phyloP scores from a whole-genome alignment of 805 yeast genomes.

The Lachancea quebecensis region DNA sequence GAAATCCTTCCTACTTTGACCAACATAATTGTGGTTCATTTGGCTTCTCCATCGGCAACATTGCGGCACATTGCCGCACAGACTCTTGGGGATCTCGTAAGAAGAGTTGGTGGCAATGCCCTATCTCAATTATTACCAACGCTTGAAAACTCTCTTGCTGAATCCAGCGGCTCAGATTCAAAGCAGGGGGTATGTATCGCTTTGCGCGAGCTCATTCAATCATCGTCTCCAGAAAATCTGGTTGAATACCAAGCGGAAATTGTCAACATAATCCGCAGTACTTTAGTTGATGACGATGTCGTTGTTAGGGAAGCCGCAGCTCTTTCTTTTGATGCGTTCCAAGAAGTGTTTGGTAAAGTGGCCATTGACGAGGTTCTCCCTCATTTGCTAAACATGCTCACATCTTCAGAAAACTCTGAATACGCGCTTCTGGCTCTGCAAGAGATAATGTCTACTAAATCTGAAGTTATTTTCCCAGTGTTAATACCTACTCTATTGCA shows the following conservation, averaged over 20 bases:
- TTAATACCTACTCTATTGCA: conserved; percentile 76
- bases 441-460: conserved; percentile 85
- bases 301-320: conserved; percentile 89
- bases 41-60: conserved; percentile 74
- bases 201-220: conserved; percentile 71
- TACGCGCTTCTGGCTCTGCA: conserved; percentile 80
- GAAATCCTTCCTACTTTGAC: conserved; percentile 85
- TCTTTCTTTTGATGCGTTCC: conserved; percentile 79
- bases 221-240: conserved; percentile 58
- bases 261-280: conserved; percentile 67
- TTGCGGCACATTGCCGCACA: conserved; percentile 87
- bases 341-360: conserved; percentile 69
- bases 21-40: conserved; percentile 66
- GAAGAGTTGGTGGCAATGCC: conserved; percentile 87
- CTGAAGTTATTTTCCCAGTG: conserved; percentile 90
- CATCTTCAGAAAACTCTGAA: conserved; percentile 50
- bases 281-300: conserved; percentile 67
- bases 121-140: conserved; percentile 81
- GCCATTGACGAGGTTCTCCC: conserved; percentile 91
- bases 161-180: conserved; percentile 66
- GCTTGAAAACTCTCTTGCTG: conserved; percentile 54
- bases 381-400: conserved; percentile 63
- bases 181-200: conserved; percentile 97
- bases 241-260: conserved; percentile 58
- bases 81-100: conserved; percentile 89